Evolutionary conservation across 2,329 filamentous ascomycete genomes (phyloP), one percentile per base, ranked within the genome.

Genomic region (Hymenoscyphus fraxineus): DNA sequence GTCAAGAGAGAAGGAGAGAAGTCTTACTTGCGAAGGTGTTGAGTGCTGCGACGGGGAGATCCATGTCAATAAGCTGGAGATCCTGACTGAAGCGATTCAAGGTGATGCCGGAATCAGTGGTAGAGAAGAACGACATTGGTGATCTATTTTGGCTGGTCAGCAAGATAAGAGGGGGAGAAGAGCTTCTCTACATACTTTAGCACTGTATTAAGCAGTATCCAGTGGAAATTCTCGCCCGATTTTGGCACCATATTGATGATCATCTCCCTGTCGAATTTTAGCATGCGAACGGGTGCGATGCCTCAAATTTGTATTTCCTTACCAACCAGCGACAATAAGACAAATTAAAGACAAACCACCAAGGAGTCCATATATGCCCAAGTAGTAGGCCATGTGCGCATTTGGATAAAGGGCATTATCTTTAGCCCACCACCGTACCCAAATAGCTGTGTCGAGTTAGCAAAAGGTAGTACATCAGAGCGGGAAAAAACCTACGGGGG

Each of bases 161-260:
- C 80, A 0, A 77, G 81, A 0, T 64, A 74, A 0, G 77, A 76
- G 59, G 81, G 80, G 65, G 81, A 80, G 6, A 68, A 68, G 44
- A 27, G 82, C 64, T 0, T 80, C 78, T 0, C 80, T 80, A 1
- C 27, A 39, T 16, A n/a, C 63, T 61, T 65, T 32, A 61, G 44
- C 12, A 39, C 41, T 27, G 40, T 54, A 19, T 65, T 47, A n/a
- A 67, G 44, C 38, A 58, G 47, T 10, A 59, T 22, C 44, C 10
- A 56, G 32, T 65, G 63, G n/a, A 66, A 61, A 6, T 39, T 56
- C 31, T 32, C 32, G 13, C 41, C 41, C 4, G 59, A 54, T 5
- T 38, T 35, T 13, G 41, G 41, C 5, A 61, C 27, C 19, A 61
- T 55, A 13, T 38, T 57, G 1, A 47, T 60, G 15, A 32, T n/a